phyloP scores from a whole-genome alignment of 75 land plant species.

The Ceratopteris richardii region DNA sequence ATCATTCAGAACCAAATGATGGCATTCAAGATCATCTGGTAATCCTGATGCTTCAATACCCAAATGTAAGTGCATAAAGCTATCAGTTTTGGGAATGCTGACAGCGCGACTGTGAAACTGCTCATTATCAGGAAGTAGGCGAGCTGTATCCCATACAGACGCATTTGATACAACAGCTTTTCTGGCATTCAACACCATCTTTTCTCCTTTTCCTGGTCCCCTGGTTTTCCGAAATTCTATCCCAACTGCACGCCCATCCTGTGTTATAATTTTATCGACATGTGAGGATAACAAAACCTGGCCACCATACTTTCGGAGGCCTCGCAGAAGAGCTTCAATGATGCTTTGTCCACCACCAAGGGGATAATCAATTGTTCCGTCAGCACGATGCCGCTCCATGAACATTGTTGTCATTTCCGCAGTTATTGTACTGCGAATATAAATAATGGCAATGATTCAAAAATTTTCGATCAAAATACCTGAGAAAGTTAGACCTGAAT shows the following conservation, averaged over 20 bases:
- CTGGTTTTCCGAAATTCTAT: conserved; percentile 11
- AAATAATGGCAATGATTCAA: background rate
- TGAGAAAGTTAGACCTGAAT: no score
- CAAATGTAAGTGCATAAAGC: conserved; percentile 32
- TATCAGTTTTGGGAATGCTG: conserved; percentile 17
- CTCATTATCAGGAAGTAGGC: conserved; percentile 15
- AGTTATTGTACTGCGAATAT: conserved; percentile 22
- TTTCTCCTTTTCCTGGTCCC: conserved; percentile 14
- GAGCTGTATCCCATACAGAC: conserved; percentile 29
- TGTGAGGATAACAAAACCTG: conserved; percentile 14
- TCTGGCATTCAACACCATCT: conserved; percentile 11
- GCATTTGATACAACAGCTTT: conserved; percentile 35
- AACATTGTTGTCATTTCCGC: conserved; percentile 34
- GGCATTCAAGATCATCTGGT: conserved; percentile 27
- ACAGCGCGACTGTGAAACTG: conserved; percentile 9
- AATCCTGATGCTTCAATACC: conserved; percentile 29
- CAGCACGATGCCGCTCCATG: conserved; percentile 22
- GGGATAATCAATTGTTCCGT: conserved; percentile 26
- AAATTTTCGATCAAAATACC: no score
- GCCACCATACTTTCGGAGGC: conserved; percentile 22
- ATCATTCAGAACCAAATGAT: conserved; percentile 23
- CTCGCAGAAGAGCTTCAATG: conserved; percentile 25
- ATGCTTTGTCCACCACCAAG: conserved; percentile 29
- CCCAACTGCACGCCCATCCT: conserved; percentile 26
- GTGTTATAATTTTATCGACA: conserved; percentile 17